phyloP scores from a whole-genome alignment of 2,329 filamentous ascomycete genomes.

The Tricladium varicosporioides region DNA sequence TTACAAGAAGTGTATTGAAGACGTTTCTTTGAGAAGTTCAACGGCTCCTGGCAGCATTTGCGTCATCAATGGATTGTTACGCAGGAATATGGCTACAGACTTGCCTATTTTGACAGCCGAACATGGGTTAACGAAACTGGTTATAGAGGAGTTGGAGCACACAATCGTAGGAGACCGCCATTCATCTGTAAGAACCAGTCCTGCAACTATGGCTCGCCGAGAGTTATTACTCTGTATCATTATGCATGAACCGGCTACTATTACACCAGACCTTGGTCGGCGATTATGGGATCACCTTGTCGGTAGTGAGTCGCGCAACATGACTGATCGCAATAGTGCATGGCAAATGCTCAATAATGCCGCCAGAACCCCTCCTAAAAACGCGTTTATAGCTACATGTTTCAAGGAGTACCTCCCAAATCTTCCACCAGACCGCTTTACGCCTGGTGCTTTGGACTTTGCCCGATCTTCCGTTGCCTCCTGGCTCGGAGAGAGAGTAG shows the following conservation, averaged over 20 bases:
- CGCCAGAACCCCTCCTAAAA: constrained; percentile 45
- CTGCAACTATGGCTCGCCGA: constrained; percentile 51
- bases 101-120: constrained; percentile 56
- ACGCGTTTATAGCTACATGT: constrained; percentile 55
- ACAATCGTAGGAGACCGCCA: constrained; percentile 17
- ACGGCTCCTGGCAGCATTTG: constrained; percentile 73
- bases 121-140: constrained; percentile 58
- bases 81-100: constrained; percentile 46
- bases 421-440: constrained; percentile 58
- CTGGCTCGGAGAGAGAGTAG: constrained; percentile 45
- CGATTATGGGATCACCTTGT: constrained; percentile 73
- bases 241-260: constrained; percentile 55
- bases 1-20: constrained; percentile 63
- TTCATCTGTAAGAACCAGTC: constrained; percentile 37
- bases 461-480: constrained; percentile 51
- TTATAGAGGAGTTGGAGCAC: constrained; percentile 64
- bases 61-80: constrained; percentile 54
- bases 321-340: constrained; percentile 60
- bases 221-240: constrained; percentile 60
- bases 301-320: constrained; percentile 57
- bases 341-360: constrained; percentile 65
- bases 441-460: constrained; percentile 60
- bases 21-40: constrained; percentile 61
- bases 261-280: constrained; percentile 60
- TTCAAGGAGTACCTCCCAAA: constrained; percentile 55